Evolutionary conservation across 768 basidiomycete genomes (phyloP).

Genomic region (Holtermanniella nyarrowii): DNA sequence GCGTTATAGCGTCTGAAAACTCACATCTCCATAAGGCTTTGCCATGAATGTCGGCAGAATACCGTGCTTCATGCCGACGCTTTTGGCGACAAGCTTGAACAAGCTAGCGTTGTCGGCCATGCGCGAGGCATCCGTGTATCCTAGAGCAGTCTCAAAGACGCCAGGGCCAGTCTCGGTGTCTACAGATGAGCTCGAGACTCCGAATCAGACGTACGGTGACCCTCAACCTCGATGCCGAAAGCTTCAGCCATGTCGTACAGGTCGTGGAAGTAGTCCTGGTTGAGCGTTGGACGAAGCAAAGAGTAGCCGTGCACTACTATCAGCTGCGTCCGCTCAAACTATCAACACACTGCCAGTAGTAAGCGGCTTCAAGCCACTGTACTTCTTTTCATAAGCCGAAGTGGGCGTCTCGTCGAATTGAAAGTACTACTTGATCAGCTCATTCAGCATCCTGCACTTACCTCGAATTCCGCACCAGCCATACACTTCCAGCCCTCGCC

Average conservation of each 20-base stretch:
- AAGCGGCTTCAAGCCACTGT: conserved; percentile 60
- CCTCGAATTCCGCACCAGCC: conserved; percentile 92
- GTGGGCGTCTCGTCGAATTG: conserved; percentile 61
- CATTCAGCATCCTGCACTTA: conserved; percentile 35
- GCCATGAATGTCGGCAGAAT: conserved; percentile 97
- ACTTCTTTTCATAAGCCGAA: conserved; percentile 65
- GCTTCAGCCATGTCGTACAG: conserved; percentile 57
- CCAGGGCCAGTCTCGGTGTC: conserved; percentile 43
- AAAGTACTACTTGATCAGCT: conserved; percentile 26
- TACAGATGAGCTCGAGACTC: conserved; percentile 1
- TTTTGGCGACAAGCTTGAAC: conserved; percentile 88
- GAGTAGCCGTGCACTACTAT: conserved; percentile 90
- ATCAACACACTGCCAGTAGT: conserved; percentile 79
- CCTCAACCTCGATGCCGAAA: conserved; percentile 75
- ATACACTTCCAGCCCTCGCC: conserved; percentile 52
- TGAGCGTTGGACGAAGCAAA: conserved; percentile 76
- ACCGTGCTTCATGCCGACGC: conserved; percentile 76
- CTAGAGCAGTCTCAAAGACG: conserved; percentile 41
- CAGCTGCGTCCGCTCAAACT: neutral
- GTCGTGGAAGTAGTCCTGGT: conserved; percentile 78
- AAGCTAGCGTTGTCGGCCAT: conserved; percentile 55
- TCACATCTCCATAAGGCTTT: conserved; percentile 85
- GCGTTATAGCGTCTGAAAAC: conserved; percentile 30
- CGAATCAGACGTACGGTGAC: conserved; percentile 54
- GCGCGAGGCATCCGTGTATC: conserved; percentile 35